Evolutionary conservation across 2,329 filamentous ascomycete species (phyloP), one percentile per base, ranked within the genome.

Genomic region (Rutstroemia sydowiana): DNA sequence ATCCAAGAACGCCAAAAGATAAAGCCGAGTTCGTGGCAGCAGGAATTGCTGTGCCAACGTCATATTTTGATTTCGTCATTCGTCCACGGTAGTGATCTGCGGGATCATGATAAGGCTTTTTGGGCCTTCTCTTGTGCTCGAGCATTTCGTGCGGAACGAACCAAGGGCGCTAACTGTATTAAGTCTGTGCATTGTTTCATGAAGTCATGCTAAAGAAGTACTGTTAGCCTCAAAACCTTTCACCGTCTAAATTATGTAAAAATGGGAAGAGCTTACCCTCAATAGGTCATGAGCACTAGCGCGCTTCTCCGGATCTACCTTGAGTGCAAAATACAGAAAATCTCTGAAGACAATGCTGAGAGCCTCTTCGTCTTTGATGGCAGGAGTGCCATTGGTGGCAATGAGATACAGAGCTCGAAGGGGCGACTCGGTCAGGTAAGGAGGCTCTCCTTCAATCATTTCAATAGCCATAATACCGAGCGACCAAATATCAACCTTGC

Each of bases 401-500:
- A 98, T 98, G 62, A 98, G 73, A 77, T 93, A 98, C 34, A 98
- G 77, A 1, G 93, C 93, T 55, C 92, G 84, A 21, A 98, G 77
- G 5, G 93, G 93, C 34, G 89, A 95, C 69, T 98, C 93, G 36
- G 91, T 97, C 54, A 98, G 76, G 67, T 97, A 98, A 21, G 93
- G 93, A 11, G 93, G 93, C 69, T 97, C 93, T 67, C 92, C 93
- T 72, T 97, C 93, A 59, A 98, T 95, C 93, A 98, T 98, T 71
- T 98, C 93, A 64, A 98, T 97, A 7, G 93, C 90, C 93, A 98
- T 97, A 72, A 98, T 98, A 54, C 93, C 93, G 41, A 98, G 75
- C 54, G 88, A 95, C 93, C 93, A 98, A 61, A 98, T 96, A 66
- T 98, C 93, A 50, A 98, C 92, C 71, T 97, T 98, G 57, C 92